Evolutionary conservation across 2,329 filamentous ascomycete genomes (phyloP), one percentile per base, ranked within the genome.

Genomic region (Raffaelea albimanens): DNA sequence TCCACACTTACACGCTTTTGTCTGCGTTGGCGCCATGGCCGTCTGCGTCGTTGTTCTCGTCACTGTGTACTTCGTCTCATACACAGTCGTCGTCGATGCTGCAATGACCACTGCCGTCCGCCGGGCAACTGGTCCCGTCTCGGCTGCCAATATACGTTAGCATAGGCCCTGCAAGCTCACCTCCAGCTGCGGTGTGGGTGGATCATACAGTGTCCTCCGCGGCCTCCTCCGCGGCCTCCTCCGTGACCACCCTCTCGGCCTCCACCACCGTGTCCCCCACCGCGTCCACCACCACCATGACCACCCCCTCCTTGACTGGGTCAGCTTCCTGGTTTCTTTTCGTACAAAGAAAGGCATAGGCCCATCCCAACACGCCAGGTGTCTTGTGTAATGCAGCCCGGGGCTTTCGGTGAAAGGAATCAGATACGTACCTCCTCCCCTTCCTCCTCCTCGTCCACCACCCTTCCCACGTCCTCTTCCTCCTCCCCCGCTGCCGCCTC

Each of bases 271-370:
- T 40, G 31, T 23, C 45, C 42, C 21, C 36, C 29, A 4, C 18
- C 33, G 11, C 41, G 21, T n/a, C 43, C 33, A 19, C 31, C 31
- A 2, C 39, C 51, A 34, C 55, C 61, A 2, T 13, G 52, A 4
- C 56, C 60, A 14, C 59, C 57, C 56, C 22, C 42, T 14, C 48
- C 56, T 58, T 52, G 43, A 7, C 13, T 7, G 25, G 25, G 25
- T 29, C 25, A 29, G 25, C 25, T 29, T 29, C n/a, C n/a, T n/a
- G n/a, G n/a, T n/a, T 29, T 13, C 25, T 29, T 7, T 29, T 29
- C 25, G 7, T 13, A 7, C 25, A 29, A 29, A 29, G 25, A 7
- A 13, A 7, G 13, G 7, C 25, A 29, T 7, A 29, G 25, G 25
- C 25, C n/a, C n/a, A n/a, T n/a, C n/a, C n/a, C 25, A 29, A 13